phyloP scores from a whole-genome alignment of 768 basidiomycete genomes.

The Phaeolepiota aurea region DNA sequence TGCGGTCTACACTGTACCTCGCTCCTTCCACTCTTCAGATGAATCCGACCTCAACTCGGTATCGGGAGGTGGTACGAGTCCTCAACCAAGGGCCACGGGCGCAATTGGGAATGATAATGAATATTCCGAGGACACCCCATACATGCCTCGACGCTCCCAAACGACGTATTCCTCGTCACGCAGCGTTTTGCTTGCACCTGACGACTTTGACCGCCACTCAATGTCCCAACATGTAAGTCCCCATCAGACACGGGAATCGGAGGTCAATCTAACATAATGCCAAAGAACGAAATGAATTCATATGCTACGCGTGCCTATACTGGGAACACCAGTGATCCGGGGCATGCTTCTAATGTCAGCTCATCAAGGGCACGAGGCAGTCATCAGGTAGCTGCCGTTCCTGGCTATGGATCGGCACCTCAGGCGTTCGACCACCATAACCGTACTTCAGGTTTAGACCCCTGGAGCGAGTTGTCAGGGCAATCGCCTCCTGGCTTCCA shows the following conservation, averaged over 20 bases:
- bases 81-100: neutral
- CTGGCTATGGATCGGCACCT: no score
- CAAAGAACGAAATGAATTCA: neutral
- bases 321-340: neutral
- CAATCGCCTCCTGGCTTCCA: neutral
- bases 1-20: neutral
- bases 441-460: neutral
- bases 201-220: neutral
- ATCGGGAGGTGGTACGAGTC: neutral
- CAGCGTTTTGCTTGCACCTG: neutral
- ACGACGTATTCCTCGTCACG: neutral
- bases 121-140: neutral
- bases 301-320: no score
- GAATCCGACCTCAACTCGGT: neutral
- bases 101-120: neutral
- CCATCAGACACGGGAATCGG: neutral
- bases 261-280: neutral
- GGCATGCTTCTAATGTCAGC: no score
- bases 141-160: neutral
- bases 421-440: no score
- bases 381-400: neutral
- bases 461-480: neutral
- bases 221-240: neutral
- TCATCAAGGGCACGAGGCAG: no score
- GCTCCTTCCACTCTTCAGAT: neutral